Evolutionary conservation across 1,284 basidiomycete species (phyloP).

Genomic region (Ganoderma lingzhi): DNA sequence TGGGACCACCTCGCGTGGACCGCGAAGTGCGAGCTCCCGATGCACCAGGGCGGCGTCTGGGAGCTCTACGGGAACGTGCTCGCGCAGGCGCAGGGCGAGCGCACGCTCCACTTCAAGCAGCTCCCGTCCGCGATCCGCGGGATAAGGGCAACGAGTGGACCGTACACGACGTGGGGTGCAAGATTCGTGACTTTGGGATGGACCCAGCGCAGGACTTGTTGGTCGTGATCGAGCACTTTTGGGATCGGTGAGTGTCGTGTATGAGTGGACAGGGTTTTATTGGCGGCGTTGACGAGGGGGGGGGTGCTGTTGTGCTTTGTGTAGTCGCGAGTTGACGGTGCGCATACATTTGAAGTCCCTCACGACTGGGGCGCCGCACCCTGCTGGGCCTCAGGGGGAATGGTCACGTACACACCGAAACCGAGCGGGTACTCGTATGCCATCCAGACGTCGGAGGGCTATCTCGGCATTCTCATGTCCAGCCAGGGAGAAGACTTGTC

Average conservation of each 20-base stretch:
- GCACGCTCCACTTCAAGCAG: conserved; percentile 52
- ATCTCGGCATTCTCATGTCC: conserved; percentile 56
- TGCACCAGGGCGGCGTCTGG: conserved; percentile 48
- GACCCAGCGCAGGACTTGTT: conserved; percentile 70
- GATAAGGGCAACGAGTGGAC: conserved; percentile 59
- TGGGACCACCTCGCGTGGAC: conserved; percentile 57
- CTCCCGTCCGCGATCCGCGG: conserved; percentile 57
- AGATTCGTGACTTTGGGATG: conserved; percentile 65
- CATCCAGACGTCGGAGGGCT: conserved; percentile 58
- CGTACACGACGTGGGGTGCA: conserved; percentile 47
- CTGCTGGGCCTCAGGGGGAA: conserved; percentile 45
- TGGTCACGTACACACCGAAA: conserved; percentile 42
- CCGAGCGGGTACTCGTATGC: conserved; percentile 43
- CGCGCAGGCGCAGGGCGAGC: conserved; percentile 49
- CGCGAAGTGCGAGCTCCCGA: conserved; percentile 45
- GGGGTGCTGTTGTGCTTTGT: not conserved
- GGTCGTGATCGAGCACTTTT: conserved; percentile 53
- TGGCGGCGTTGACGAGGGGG: not conserved
- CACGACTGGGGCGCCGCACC: conserved; percentile 56
- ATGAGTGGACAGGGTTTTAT: not conserved
- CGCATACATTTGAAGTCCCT: conserved; percentile 56
- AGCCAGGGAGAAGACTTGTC: conserved; percentile 41
- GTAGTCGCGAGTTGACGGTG: conserved; percentile 24
- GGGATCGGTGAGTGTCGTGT: conserved; percentile 37
- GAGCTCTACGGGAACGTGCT: conserved; percentile 70